Conservation (phyloP, 441 rosid species). For the Pelargonium myrrhifolium region DNA sequence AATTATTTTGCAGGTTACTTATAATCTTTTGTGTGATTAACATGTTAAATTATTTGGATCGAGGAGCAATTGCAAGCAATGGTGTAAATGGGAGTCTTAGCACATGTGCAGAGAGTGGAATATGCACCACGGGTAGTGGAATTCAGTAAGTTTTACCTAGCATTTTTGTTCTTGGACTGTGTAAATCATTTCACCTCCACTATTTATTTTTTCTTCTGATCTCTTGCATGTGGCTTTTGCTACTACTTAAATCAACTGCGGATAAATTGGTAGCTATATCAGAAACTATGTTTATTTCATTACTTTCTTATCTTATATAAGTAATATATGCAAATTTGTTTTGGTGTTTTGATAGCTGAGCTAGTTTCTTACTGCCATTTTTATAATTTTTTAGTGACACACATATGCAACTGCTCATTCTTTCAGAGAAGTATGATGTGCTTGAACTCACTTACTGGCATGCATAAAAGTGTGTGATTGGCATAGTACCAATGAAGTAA, state of each 20-base stretch:
- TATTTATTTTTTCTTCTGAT: not conserved
- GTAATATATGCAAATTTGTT: not conserved
- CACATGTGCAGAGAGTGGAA: constrained; percentile 56
- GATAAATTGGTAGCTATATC: not conserved
- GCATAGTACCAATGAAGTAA: not conserved
- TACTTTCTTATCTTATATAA: not conserved
- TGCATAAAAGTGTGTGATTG: not conserved
- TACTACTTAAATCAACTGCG: not conserved
- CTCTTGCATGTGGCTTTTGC: not conserved
- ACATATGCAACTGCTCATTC: not conserved
- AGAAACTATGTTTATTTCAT: not conserved
- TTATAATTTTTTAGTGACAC: too few species aligned
- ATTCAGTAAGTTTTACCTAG: constrained; percentile 65
- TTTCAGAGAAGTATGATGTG: not conserved
- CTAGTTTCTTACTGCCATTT: too few species aligned
- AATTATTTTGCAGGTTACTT: constrained; percentile 52
- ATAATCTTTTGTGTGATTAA: constrained; percentile 74
- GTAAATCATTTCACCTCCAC: not conserved
- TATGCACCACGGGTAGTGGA: constrained; percentile 76
- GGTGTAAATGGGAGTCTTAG: constrained; percentile 80
- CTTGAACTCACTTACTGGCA: not conserved
- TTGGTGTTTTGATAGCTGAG: not conserved
- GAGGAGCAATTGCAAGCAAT: constrained; percentile 93
- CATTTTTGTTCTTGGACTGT: constrained; percentile 5
- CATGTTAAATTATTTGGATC: constrained; percentile 74